Evolutionary conservation across 2,329 filamentous ascomycete species (phyloP).

Genomic region (Lachnellula subtilissima): DNA sequence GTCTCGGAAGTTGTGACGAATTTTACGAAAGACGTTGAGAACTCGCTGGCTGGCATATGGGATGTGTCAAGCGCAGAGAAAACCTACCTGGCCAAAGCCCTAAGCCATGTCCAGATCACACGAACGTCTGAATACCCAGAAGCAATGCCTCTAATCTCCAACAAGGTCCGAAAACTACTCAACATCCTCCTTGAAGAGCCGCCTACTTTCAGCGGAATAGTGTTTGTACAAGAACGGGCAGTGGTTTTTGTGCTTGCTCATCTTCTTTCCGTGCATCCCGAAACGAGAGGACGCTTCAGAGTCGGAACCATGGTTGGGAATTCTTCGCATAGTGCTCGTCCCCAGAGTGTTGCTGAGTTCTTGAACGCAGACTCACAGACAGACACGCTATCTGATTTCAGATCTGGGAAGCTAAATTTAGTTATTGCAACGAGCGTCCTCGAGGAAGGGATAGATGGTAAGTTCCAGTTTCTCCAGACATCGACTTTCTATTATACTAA

Average conservation of each 20-base stretch:
- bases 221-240: slow-evolving; percentile 62
- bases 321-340: slow-evolving; percentile 36
- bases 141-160: slow-evolving; percentile 38
- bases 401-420: slow-evolving; percentile 49
- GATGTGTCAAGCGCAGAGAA: slow-evolving; percentile 43
- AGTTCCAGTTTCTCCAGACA: too few relatives aligned
- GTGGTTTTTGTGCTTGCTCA: slow-evolving; percentile 56
- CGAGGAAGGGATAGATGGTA: slow-evolving; percentile 56
- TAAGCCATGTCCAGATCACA: slow-evolving; percentile 36
- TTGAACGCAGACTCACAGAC: slow-evolving; percentile 33
- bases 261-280: slow-evolving; percentile 43
- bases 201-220: slow-evolving; percentile 47
- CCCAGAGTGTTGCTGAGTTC: slow-evolving; percentile 38
- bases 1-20: slow-evolving; percentile 43
- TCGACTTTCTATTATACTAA: too few relatives aligned
- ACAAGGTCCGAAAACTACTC: slow-evolving; percentile 55
- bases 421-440: slow-evolving; percentile 57
- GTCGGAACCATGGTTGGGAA: slow-evolving; percentile 53
- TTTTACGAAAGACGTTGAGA: slow-evolving; percentile 39
- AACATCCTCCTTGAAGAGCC: slow-evolving; percentile 43
- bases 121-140: slow-evolving; percentile 21
- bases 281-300: slow-evolving; percentile 41
- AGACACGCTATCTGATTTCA: slow-evolving; percentile 46
- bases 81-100: slow-evolving; percentile 47
- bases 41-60: slow-evolving; percentile 37